Base-by-base conservation (phyloP, 768 basidiomycete species). In the Gymnopilus junonius region DNA sequence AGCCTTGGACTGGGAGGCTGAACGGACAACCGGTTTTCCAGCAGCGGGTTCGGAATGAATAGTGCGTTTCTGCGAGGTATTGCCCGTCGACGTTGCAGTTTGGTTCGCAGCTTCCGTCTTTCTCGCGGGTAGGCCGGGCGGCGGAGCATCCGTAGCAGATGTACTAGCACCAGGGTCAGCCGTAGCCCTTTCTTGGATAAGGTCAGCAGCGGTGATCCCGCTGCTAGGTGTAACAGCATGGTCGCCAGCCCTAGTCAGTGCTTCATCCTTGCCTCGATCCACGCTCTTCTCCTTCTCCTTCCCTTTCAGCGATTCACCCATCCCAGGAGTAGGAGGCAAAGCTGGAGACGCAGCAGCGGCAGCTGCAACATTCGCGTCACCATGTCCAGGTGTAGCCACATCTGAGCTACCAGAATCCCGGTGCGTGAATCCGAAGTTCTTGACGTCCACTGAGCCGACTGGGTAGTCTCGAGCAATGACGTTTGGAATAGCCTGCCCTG, bases 321-420 rank as follows among this genome's bases (percentile, higher is more conserved):
- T 25, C 6, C 46, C 46, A 25, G 34, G 34, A 53, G 29, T 15
- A 34, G 54, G 32, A 8, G 34, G 34, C 54, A 37, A 37, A 27
- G 21, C 20, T 6, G 54, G 23, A 35, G 32, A 31, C 1, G 37
- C 35, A 34, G 15, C 53, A 5, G 5, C 37, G 14, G 32, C 15
- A 35, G 27, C 31, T 12, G 8, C 8, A 21, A 12, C 27, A 10
- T 31, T n/a, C 17, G 17, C 46, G 25, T 35, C 34, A 5, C 54
- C 54, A 29, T 61, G 60, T 25, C 60, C 60, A 37, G 60, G 54
- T 3, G 60, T 61, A 20, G 54, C 60, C 12, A n/a, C 25, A 14
- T 23, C 55, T 8, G 61, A 56, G 7, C 32, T n/a, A 29, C 29
- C 8, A 3, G 54, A 62, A 23, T 56, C 54, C 3, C 39, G 32